phyloP scores from a whole-genome alignment of 1,284 basidiomycete genomes.

The Pisolithus thermaeus region DNA sequence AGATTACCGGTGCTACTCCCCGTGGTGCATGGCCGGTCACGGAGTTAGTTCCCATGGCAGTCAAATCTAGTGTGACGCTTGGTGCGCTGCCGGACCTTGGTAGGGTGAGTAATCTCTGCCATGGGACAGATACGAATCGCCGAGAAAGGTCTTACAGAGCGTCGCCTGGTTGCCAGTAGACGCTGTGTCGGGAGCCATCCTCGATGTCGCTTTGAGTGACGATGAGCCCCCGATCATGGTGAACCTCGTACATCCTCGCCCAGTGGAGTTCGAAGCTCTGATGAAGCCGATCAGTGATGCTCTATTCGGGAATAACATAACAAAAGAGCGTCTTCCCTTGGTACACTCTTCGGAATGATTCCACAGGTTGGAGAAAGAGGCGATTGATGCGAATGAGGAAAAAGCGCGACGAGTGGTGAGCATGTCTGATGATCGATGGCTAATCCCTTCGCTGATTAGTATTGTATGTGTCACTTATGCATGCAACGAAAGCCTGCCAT shows the following conservation, averaged over 20 bases:
- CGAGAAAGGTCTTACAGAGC: constrained; percentile 9
- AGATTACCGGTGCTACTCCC: constrained; percentile 14
- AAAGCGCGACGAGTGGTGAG: constrained; percentile 11
- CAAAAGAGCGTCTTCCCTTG: constrained; percentile 11
- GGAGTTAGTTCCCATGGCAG: constrained; percentile 20
- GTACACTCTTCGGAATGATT: constrained; percentile 23
- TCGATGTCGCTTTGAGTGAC: constrained; percentile 20
- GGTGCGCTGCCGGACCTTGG: constrained; percentile 17
- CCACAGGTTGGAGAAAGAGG: constrained; percentile 10
- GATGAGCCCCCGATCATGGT: constrained; percentile 10
- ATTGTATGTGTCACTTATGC: background rate
- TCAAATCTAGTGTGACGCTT: constrained; percentile 20
- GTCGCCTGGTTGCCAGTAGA: constrained; percentile 25
- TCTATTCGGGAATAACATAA: constrained; percentile 8
- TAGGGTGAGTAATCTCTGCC: constrained; percentile 11
- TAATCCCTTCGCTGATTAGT: constrained; percentile 8
- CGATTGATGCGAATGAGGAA: constrained; percentile 5
- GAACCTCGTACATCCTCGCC: constrained; percentile 27
- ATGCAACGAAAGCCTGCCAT: constrained; percentile 11
- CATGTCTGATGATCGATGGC: constrained; percentile 9
- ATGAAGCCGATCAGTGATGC: constrained; percentile 17
- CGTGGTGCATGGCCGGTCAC: constrained; percentile 20
- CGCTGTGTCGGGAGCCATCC: constrained; percentile 19
- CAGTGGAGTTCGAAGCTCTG: constrained; percentile 17
- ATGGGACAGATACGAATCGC: background rate